phyloP scores from a whole-genome alignment of 345 rosid genomes.

The Syzygium grande region DNA sequence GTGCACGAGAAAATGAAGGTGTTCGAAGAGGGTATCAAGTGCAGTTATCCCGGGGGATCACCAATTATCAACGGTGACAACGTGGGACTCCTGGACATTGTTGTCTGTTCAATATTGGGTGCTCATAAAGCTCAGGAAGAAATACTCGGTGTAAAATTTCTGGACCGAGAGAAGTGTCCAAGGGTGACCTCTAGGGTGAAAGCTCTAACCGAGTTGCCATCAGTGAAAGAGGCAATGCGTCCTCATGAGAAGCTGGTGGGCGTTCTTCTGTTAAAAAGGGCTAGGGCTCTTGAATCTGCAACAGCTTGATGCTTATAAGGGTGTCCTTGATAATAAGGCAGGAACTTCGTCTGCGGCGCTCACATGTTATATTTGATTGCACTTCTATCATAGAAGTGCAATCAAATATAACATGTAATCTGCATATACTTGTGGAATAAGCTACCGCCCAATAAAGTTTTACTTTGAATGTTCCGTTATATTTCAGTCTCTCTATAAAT shows the following conservation, averaged over 20 bases:
- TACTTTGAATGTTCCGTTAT: background rate
- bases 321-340: background rate
- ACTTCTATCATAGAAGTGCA: too few relatives aligned
- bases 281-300: conserved; percentile 2
- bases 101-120: conserved; percentile 12
- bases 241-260: conserved; percentile 8
- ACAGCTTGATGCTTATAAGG: background rate
- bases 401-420: too few relatives aligned
- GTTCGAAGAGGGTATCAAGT: conserved; percentile 25
- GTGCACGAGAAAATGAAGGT: conserved; percentile 14
- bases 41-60: background rate
- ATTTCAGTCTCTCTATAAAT: background rate
- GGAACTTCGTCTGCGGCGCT: background rate
- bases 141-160: conserved; percentile 6
- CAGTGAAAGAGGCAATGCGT: conserved; percentile 10
- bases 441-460: background rate
- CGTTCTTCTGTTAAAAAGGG: conserved; percentile 1
- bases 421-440: background rate
- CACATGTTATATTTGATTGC: background rate
- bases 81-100: conserved; percentile 24
- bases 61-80: background rate
- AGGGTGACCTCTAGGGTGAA: conserved; percentile 12
- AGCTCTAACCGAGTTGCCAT: conserved; percentile 10
- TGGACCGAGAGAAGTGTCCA: conserved; percentile 15
- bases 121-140: conserved; percentile 11